Percentiles rank a stretch among this genome's conserved stretches.
Conservation (phyloP, 192 early-diverging fungal genomes). For the Gaertneriomyces sp. region DNA sequence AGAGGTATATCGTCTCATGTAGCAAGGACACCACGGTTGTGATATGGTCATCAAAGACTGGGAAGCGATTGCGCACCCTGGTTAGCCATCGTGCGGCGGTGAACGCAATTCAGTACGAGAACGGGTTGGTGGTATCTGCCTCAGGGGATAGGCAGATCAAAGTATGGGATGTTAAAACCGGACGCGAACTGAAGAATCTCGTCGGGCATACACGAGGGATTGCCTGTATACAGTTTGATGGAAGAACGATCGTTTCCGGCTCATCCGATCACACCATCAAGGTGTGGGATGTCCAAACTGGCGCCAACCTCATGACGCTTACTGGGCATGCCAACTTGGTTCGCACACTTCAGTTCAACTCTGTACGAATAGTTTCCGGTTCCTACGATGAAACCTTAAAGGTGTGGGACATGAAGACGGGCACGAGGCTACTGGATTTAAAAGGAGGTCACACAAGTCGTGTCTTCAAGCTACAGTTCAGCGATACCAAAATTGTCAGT, state of each 20-base stretch:
- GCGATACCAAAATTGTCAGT: constrained; percentile 75
- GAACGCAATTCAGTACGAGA: constrained; percentile 63
- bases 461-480: constrained; percentile 81
- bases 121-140: constrained; percentile 33
- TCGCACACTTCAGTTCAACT: constrained; percentile 66
- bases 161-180: constrained; percentile 75
- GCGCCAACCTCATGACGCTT: constrained; percentile 49
- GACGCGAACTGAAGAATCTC: constrained; percentile 62
- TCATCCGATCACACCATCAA: constrained; percentile 75
- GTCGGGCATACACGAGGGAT: constrained; percentile 77
- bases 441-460: constrained; percentile 37
- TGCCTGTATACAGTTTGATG: constrained; percentile 89
- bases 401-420: constrained; percentile 77
- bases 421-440: constrained; percentile 36
- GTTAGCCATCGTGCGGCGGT: constrained; percentile 72
- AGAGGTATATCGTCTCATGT: constrained; percentile 37
- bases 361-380: constrained; percentile 72
- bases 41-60: constrained; percentile 74
- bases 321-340: constrained; percentile 65
- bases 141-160: constrained; percentile 71
- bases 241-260: constrained; percentile 75
- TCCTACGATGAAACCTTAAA: constrained; percentile 85
- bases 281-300: constrained; percentile 68
- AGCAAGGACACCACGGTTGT: constrained; percentile 53
- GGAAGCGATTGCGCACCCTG: constrained; percentile 53